Percentiles rank a stretch among this genome's conserved stretches.
These are phyloP conservation scores for Coniosporium tulheliwenetii DNA, from an alignment of 2,329 filamentous ascomycete genomes.

Conservation along the genomic window DNA sequence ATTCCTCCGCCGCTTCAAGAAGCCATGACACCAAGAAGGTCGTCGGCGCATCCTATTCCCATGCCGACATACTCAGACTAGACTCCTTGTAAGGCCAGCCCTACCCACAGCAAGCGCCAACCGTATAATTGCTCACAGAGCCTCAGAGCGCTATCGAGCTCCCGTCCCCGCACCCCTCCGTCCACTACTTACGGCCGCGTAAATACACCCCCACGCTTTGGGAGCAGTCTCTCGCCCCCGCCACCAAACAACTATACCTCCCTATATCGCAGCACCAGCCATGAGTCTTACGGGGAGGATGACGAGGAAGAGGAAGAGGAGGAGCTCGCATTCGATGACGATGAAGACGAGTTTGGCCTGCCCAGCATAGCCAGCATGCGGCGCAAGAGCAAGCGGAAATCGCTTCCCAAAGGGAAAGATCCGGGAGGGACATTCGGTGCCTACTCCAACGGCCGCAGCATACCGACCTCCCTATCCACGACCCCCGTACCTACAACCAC, in stretches of 20 bases:
- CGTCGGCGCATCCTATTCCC: slow-evolving; percentile 88
- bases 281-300: slow-evolving; percentile 60
- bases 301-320: slow-evolving; percentile 53
- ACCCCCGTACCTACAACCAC: slow-evolving; percentile 1
- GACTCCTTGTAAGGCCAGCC: slow-evolving; percentile 49
- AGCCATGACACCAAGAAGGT: slow-evolving; percentile 48
- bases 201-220: slow-evolving; percentile 39
- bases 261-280: slow-evolving; percentile 66
- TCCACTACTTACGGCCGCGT: slow-evolving; percentile 42
- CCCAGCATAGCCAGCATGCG: slow-evolving; percentile 88
- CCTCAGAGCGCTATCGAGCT: slow-evolving; percentile 18
- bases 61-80: slow-evolving; percentile 85
- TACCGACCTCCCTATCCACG: slow-evolving; percentile 5
- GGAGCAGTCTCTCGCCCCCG: slow-evolving; percentile 37
- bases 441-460: slow-evolving; percentile 5
- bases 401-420: slow-evolving; percentile 27
- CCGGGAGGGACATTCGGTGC: slow-evolving; percentile 15
- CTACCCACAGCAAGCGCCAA: too few species aligned
- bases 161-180: slow-evolving; percentile 61
- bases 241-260: slow-evolving; percentile 62
- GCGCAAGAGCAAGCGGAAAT: slow-evolving; percentile 42
- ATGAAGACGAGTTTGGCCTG: slow-evolving; percentile 89
- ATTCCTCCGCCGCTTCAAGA: slow-evolving; percentile 30
- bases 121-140: too few species aligned
- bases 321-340: slow-evolving; percentile 65